These are phyloP conservation scores for Neofusicoccum laricinum DNA, from an alignment of 2,329 filamentous ascomycete species.

Conservation along the genomic window DNA sequence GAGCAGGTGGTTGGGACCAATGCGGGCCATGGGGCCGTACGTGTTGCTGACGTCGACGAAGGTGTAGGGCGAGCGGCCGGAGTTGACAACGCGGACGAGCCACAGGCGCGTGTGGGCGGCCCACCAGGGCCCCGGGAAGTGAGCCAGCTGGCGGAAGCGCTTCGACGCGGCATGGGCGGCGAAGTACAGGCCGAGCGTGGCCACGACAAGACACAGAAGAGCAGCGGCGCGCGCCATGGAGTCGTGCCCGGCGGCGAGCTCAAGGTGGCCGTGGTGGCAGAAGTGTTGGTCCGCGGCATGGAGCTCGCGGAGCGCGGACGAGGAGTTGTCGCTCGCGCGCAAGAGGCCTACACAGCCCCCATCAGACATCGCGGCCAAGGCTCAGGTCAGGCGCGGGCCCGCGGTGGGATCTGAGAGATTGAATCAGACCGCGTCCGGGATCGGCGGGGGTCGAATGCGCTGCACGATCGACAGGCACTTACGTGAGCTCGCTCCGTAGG, in stretches of 20 bases:
- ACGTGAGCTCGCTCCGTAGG: slow-evolving; percentile 10
- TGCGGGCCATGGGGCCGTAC: slow-evolving; percentile 40
- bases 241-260: background rate
- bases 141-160: slow-evolving; percentile 4
- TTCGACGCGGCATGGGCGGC: background rate
- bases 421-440: slow-evolving; percentile 8
- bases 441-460: slow-evolving; percentile 1
- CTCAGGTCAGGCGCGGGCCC: background rate
- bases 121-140: slow-evolving; percentile 3
- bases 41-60: slow-evolving; percentile 6
- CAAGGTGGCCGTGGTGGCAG: background rate
- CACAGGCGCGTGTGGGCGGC: slow-evolving; percentile 6
- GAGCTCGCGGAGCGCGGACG: background rate
- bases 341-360: slow-evolving; percentile 9
- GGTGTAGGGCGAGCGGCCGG: slow-evolving; percentile 2
- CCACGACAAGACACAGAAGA: background rate
- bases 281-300: background rate
- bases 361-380: slow-evolving; percentile 5
- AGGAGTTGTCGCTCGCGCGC: slow-evolving; percentile 4
- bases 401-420: slow-evolving; percentile 1
- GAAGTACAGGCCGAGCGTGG: background rate
- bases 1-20: slow-evolving; percentile 50
- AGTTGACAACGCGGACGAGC: background rate
- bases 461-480: slow-evolving; percentile 5
- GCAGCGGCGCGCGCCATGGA: background rate